These are phyloP conservation scores for Chimonanthus salicifolius DNA, from an alignment of 164 flowering plant species.

Conservation along the genomic window DNA sequence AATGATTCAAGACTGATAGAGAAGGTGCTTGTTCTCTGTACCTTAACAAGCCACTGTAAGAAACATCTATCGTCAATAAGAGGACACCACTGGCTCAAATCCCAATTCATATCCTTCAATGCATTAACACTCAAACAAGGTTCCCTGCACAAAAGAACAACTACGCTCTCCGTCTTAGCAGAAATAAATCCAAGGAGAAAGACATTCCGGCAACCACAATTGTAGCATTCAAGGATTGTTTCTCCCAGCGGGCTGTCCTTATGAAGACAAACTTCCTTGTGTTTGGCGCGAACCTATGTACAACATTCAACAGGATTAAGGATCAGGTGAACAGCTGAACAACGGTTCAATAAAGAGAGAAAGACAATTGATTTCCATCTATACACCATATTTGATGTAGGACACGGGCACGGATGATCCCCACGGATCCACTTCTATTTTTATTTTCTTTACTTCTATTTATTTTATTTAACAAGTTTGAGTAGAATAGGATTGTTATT, in stretches of 20 bases:
- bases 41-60: constrained; percentile 98
- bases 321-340: neutral
- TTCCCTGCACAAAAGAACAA: constrained; percentile 94
- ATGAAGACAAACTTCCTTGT: constrained; percentile 99
- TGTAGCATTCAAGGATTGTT: constrained; percentile 97
- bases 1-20: neutral
- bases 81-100: constrained; percentile 99
- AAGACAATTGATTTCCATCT: no score
- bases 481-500: no score
- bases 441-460: no score
- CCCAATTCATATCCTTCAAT: constrained; percentile 99
- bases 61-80: constrained; percentile 98
- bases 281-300: constrained; percentile 92
- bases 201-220: constrained; percentile 98
- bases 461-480: no score
- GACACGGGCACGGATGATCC: no score
- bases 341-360: neutral
- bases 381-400: no score
- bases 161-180: constrained; percentile 98
- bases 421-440: no score
- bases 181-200: constrained; percentile 98
- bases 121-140: constrained; percentile 96
- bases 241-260: constrained; percentile 99
- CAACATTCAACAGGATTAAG: neutral
- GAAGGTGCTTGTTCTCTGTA: constrained; percentile 11